Evolutionary conservation across 2,329 filamentous ascomycete species (phyloP), one percentile per base, ranked within the genome.

Genomic region (Fusarium guadeloupense): DNA sequence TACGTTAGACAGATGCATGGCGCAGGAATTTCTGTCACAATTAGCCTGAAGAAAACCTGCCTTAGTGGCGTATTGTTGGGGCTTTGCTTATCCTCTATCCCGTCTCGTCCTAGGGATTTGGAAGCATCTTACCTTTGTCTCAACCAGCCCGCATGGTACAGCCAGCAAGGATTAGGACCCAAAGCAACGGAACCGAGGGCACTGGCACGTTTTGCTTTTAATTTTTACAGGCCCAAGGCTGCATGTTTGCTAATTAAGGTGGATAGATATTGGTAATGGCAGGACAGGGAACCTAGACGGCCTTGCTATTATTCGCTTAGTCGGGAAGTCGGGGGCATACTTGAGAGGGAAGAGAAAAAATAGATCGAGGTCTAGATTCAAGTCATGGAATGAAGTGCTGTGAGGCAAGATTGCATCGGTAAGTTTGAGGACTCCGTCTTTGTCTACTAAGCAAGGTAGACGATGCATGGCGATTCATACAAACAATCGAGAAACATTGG

Each of bases 161-260:
- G 26, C 42, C 16, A 25, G 39, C 54, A 43, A 56, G 49, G 46
- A 23, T 39, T 30, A 31, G 41, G 33, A 28, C 54, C 57, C 56
- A 34, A 35, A 50, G 37, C 35, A 26, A 54, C 20, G 57, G 61
- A 64, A 34, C 43, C 44, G 41, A 64, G 28, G 9, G 16, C 25
- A 37, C 38, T 38, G 31, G 51, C 41, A 42, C 25, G 42, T 38
- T 14, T 14, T 26, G n/a, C 33, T 17, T 41, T 41, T 40, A 34
- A 26, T 25, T 39, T 16, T 26, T 30, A 25, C 19, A 9, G 20
- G 13, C 39, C 39, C 43, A 28, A 26, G 9, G 16, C 20, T 17
- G 21, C 14, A 17, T 12, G 17, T 35, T 16, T 17, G 31, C 6
- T n/a, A 33, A 34, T n/a, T 9, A 10, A 26, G n/a, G 25, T 10